phyloP scores from a whole-genome alignment of 345 rosid genomes.

The Bruguiera gymnorhiza region DNA sequence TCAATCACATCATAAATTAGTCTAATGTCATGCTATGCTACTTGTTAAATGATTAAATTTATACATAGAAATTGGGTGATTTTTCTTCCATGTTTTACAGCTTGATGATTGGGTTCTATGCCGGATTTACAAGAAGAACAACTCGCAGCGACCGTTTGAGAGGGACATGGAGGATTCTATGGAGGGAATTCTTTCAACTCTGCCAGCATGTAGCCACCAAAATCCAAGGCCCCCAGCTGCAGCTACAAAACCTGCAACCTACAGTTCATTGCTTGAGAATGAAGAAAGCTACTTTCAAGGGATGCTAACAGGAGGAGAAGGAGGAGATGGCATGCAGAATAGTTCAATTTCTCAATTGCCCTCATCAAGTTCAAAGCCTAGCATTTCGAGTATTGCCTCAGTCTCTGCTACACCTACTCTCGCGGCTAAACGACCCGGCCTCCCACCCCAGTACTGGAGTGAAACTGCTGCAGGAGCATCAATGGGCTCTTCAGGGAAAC shows the following conservation, averaged over 20 bases:
- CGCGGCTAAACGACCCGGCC: slow-evolving; percentile 10
- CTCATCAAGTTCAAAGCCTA: slow-evolving; percentile 23
- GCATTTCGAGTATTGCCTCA: slow-evolving; percentile 12
- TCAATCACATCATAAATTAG: background rate
- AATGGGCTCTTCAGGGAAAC: slow-evolving; percentile 36
- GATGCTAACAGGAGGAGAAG: slow-evolving; percentile 30
- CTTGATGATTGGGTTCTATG: slow-evolving; percentile 77
- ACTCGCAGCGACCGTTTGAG: slow-evolving; percentile 51
- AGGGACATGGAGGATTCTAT: slow-evolving; percentile 38
- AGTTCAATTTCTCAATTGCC: slow-evolving; percentile 23
- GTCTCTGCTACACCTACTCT: background rate
- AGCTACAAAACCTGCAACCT: slow-evolving; percentile 13
- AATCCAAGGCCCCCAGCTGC: slow-evolving; percentile 10
- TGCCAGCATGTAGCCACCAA: slow-evolving; percentile 6
- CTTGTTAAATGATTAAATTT: background rate
- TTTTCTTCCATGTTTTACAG: slow-evolving; percentile 19
- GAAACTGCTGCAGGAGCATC: slow-evolving; percentile 19
- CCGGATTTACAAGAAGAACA: slow-evolving; percentile 66
- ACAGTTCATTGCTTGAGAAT: slow-evolving; percentile 41
- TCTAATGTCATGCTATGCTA: background rate
- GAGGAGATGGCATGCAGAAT: slow-evolving; percentile 19
- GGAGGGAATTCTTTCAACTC: slow-evolving; percentile 44
- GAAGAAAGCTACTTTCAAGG: slow-evolving; percentile 59
- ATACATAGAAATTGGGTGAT: background rate
- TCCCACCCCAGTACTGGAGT: slow-evolving; percentile 35